Evolutionary conservation across 2,329 filamentous ascomycete genomes (phyloP).

Genomic region (Trichoderma oligosporum): DNA sequence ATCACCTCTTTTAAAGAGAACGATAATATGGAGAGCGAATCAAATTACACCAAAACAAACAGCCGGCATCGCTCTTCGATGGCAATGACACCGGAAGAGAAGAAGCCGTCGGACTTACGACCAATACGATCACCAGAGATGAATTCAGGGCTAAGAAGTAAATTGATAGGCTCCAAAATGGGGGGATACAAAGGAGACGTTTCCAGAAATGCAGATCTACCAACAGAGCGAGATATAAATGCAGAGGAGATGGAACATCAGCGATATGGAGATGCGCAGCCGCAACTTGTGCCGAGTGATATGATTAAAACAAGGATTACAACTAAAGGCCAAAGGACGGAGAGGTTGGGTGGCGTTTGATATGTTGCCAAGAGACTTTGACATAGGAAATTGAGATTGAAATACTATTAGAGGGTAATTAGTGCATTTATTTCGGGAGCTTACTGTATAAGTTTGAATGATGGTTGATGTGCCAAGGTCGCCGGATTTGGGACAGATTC

Average conservation of each 20-base stretch:
- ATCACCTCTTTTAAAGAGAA: background rate
- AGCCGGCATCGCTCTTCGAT: background rate
- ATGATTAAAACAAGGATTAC: conserved; percentile 19
- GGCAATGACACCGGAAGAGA: conserved; percentile 5
- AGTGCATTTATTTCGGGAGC: background rate
- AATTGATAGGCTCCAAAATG: too few relatives aligned
- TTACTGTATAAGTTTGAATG: conserved; percentile 1
- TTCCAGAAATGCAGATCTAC: background rate
- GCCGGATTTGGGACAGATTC: background rate
- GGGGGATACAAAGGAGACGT: background rate
- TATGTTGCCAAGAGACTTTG: background rate
- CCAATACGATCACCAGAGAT: background rate
- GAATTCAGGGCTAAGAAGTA: background rate
- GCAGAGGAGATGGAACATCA: conserved; percentile 17
- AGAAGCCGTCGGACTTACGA: conserved; percentile 11
- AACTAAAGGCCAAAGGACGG: background rate
- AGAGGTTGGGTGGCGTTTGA: background rate
- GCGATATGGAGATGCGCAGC: conserved; percentile 22
- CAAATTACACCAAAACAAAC: background rate
- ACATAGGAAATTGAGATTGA: background rate
- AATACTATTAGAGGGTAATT: background rate
- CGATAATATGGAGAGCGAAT: background rate
- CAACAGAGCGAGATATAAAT: background rate
- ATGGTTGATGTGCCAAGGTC: background rate
- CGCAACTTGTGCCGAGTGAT: conserved; percentile 23